Base-by-base conservation (phyloP, 1,139 yeast genomes). In the Yamadazyma atmosphaerica region DNA sequence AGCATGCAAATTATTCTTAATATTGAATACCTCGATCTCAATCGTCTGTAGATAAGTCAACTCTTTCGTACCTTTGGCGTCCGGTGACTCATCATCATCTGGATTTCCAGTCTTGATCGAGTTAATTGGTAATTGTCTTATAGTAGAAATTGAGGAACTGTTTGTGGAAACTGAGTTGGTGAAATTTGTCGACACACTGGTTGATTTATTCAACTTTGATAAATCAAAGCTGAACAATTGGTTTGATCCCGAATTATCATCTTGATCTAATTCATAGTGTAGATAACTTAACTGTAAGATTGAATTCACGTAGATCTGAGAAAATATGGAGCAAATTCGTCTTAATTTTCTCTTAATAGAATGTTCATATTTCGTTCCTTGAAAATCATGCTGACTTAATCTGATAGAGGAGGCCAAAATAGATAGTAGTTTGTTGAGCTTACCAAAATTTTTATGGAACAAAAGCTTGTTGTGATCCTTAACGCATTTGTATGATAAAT, bases 251-350 rank as follows among this genome's bases (percentile, higher is more conserved):
- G 51, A 48, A 15, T 47, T 49, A 2, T 59, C 49, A 4, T 12
- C 21, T 4, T 28, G 15, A 28, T 28, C 21, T n/a, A 28, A 16
- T 8, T 28, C 32, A 44, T 65, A 54, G 41, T 68, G 68, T 58
- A 69, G 60, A 16, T 65, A 65, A 38, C 72, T 65, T 39, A 82
- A 60, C 54, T 74, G 81, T 12, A 82, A 54, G 29, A 74, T 64
- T 12, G 85, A 81, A 51, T 79, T 79, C 36, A 81, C 74, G 45
- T 79, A 79, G 34, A 83, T 68, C 46, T 80, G 83, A 2, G 86
- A 73, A 44, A 79, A 71, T 2, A 81, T 64, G 4, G 72, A 57
- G 1, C 81, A 73, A 18, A 83, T 63, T 41, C 73, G 68, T 49
- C 69, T 76, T 45, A 83, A 57, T 33, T 75, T 64, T 38, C 69